phyloP scores from a whole-genome alignment of 169 alveolate genomes.

The Cryptosporidium andersoni region DNA sequence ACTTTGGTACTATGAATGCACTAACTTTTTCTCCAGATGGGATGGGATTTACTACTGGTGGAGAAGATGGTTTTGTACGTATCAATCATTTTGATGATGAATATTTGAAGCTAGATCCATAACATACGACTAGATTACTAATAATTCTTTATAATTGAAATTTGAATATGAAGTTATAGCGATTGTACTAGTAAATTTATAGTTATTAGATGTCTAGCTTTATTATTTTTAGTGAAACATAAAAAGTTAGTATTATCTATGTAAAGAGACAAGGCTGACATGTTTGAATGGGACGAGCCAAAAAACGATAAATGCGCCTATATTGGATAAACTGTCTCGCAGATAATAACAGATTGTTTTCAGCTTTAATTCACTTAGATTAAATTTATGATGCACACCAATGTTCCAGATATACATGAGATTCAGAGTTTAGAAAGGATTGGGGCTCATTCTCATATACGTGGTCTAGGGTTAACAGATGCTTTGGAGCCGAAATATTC shows the following conservation, averaged over 20 bases:
- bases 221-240: too few relatives aligned
- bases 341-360: too few relatives aligned
- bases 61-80: constrained; percentile 95
- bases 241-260: too few relatives aligned
- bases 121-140: background rate
- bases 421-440: constrained; percentile 91
- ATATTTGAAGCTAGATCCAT: constrained; percentile 78
- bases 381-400: constrained; percentile 47
- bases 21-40: constrained; percentile 91
- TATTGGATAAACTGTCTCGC: too few relatives aligned
- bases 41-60: constrained; percentile 90
- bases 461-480: constrained; percentile 98
- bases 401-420: constrained; percentile 87
- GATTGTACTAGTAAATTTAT: too few relatives aligned
- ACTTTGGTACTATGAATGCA: constrained; percentile 95
- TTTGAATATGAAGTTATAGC: too few relatives aligned
- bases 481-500: constrained; percentile 92
- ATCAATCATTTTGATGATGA: constrained; percentile 90
- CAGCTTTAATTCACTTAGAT: too few relatives aligned
- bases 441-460: constrained; percentile 98
- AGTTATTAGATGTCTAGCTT: too few relatives aligned
- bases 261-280: too few relatives aligned
- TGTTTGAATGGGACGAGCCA: too few relatives aligned
- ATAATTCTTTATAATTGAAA: too few relatives aligned
- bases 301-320: too few relatives aligned